phyloP scores from a whole-genome alignment of 2,329 filamentous ascomycete species.

The Fusarium bulbicola region DNA sequence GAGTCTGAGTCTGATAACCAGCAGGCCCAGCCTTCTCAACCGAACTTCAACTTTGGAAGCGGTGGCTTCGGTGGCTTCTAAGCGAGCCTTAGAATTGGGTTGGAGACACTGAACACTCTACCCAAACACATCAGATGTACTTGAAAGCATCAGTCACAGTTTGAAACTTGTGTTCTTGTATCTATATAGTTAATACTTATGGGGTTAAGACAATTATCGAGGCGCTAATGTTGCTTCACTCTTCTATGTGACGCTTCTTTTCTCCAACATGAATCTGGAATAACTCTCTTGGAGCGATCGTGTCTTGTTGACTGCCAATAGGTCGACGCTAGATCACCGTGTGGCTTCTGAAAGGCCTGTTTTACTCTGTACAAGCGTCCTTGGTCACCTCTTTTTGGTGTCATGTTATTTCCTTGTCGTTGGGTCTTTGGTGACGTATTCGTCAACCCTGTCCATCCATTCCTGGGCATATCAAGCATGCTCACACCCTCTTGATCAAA shows the following conservation, averaged over 20 bases:
- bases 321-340: no score
- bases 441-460: background rate
- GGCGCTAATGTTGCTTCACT: background rate
- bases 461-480: background rate
- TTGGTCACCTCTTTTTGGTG: background rate
- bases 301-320: no score
- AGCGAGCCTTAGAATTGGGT: background rate
- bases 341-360: background rate
- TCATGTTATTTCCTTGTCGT: background rate
- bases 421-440: background rate
- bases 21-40: background rate
- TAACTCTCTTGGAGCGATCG: background rate
- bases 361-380: background rate
- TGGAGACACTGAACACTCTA: fast-evolving
- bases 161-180: background rate
- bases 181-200: background rate
- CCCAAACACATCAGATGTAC: no score
- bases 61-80: slow-evolving; percentile 6
- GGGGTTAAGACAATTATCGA: background rate
- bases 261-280: background rate
- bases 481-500: background rate
- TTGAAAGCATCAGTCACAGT: background rate
- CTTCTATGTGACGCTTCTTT: background rate
- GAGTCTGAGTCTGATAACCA: background rate
- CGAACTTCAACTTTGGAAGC: background rate